These are phyloP conservation scores for Scenedesmus sp. DNA, from an alignment of 163 green algal genomes.

Conservation along the genomic window DNA sequence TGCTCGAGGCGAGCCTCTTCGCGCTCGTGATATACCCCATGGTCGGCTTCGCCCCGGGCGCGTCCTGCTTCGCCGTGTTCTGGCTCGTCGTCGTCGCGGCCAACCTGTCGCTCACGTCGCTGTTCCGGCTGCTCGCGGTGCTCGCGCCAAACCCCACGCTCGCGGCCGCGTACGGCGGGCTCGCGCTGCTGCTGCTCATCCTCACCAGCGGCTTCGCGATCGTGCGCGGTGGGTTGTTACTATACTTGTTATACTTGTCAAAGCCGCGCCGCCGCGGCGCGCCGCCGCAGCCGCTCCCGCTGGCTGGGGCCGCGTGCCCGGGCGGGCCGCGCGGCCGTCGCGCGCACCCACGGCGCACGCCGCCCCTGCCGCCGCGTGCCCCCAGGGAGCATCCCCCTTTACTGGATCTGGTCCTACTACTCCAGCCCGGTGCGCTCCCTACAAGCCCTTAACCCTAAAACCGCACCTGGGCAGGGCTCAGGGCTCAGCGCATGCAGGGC, in stretches of 20 bases:
- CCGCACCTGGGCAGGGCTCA: no score
- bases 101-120: conserved; percentile 34
- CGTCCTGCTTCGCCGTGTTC: conserved; percentile 49
- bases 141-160: conserved; percentile 46
- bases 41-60: conserved; percentile 48
- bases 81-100: conserved; percentile 35
- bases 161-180: conserved; percentile 10
- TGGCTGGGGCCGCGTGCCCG: no score
- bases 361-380: neutral
- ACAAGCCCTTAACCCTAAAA: no score
- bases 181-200: conserved; percentile 60
- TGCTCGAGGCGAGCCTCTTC: conserved; percentile 61
- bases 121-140: conserved; percentile 48
- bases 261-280: no score
- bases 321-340: no score
- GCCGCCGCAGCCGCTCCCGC: no score
- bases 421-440: conserved; percentile 53
- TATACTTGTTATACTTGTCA: no score
- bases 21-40: conserved; percentile 70
- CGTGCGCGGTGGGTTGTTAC: conserved; percentile 47
- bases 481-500: no score
- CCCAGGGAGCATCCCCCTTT: conserved; percentile 60
- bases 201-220: conserved; percentile 80
- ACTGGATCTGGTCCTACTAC: conserved; percentile 76
- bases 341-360: no score